phyloP scores from a whole-genome alignment of 768 basidiomycete species.

The Amanita pallidorosea region DNA sequence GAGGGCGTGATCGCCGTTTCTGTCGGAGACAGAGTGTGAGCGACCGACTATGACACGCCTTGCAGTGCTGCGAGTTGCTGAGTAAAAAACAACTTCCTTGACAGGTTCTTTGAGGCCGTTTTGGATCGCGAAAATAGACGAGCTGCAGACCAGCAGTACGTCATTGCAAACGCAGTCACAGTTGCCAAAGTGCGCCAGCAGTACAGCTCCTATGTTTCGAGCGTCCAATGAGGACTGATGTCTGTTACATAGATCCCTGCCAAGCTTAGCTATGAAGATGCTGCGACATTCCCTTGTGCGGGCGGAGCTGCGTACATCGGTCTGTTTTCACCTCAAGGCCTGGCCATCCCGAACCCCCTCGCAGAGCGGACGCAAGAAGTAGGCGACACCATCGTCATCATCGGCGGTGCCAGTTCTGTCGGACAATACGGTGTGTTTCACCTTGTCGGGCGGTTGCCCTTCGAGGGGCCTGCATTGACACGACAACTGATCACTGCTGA shows the following conservation, averaged over 20 bases:
- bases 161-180: conserved; percentile 20
- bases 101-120: conserved; percentile 22
- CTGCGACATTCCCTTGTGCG: conserved; percentile 29
- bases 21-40: conserved; percentile 23
- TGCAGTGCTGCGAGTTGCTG: not conserved
- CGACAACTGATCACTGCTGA: conserved; percentile 16
- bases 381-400: conserved; percentile 10
- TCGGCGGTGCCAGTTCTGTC: conserved; percentile 20
- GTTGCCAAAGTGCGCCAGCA: conserved; percentile 13
- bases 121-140: conserved; percentile 19
- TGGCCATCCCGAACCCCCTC: conserved; percentile 9
- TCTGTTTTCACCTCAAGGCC: conserved; percentile 11
- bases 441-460: too few relatives aligned
- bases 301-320: conserved; percentile 31
- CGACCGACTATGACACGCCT: not conserved
- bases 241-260: conserved; percentile 30
- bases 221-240: too few relatives aligned
- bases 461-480: too few relatives aligned
- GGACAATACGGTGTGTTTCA: conserved; percentile 14
- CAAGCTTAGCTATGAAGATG: conserved; percentile 30
- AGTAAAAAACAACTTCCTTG: conserved; percentile 1
- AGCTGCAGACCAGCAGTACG: conserved; percentile 25
- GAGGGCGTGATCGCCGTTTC: conserved; percentile 20
- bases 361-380: not conserved
- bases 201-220: too few relatives aligned